Conservation (phyloP, 371 early-diverging fungal genomes). For the Batkoa obscura region DNA sequence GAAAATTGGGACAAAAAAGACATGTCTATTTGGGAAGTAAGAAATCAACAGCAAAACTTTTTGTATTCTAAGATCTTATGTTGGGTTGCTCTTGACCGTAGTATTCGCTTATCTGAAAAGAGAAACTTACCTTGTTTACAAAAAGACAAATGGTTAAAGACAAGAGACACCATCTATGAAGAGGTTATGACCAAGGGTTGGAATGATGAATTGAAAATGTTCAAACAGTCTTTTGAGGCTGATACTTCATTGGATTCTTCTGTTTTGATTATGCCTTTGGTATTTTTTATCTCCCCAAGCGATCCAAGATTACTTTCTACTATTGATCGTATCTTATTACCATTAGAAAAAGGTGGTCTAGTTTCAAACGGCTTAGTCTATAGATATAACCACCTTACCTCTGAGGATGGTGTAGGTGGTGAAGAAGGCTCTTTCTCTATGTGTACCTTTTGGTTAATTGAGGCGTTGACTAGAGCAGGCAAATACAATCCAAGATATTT, state of each 20-base stretch:
- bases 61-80: slow-evolving; percentile 61
- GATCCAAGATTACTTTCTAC: slow-evolving; percentile 58
- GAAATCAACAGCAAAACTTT: slow-evolving; percentile 43
- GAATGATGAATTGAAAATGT: slow-evolving; percentile 30
- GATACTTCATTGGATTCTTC: slow-evolving; percentile 42
- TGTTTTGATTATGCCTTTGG: slow-evolving; percentile 62
- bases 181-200: slow-evolving; percentile 45
- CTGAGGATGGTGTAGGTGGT: slow-evolving; percentile 6
- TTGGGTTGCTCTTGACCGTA: slow-evolving; percentile 76
- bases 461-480: slow-evolving; percentile 62
- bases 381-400: slow-evolving; percentile 31
- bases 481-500: slow-evolving; percentile 32
- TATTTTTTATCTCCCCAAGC: slow-evolving; percentile 47
- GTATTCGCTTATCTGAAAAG: slow-evolving; percentile 49
- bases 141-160: slow-evolving; percentile 29
- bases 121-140: slow-evolving; percentile 50
- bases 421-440: slow-evolving; percentile 31
- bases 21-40: slow-evolving; percentile 71
- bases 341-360: slow-evolving; percentile 57
- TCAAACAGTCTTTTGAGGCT: slow-evolving; percentile 44
- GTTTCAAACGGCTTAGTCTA: slow-evolving; percentile 52
- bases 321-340: slow-evolving; percentile 34
- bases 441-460: slow-evolving; percentile 77
- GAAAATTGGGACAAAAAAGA: slow-evolving; percentile 39
- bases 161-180: slow-evolving; percentile 52